Evolutionary conservation across 140 eudicot genomes (phyloP), one percentile per base, ranked within the genome.

Genomic region (Cichorium intybus): DNA sequence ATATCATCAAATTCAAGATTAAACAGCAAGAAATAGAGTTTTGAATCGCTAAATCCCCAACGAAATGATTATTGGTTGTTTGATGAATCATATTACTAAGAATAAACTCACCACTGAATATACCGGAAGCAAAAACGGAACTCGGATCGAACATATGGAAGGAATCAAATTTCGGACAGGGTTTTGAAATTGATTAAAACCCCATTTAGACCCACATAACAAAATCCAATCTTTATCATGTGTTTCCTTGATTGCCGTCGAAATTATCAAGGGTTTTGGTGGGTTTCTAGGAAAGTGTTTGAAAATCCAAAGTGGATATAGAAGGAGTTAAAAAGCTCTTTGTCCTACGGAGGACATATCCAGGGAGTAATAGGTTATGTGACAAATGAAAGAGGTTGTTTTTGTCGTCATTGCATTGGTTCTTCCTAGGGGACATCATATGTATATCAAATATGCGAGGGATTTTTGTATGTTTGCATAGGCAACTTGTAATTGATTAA

Each of bases 371-470:
- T 43, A 50, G 52, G 51, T 50, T 70, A 60, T 39, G 77, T 60
- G 85, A 66, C 69, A 75, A 81, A 50, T 72, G 77, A 74, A 69
- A 69, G 68, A 47, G 76, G 27, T 75, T 54, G 78, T n/a, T 63
- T 76, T 81, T 87, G 85, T 81, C 85, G 35, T 45, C 75, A 75
- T 66, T 53, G 66, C 26, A 43, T 68, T 73, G 64, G 79, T 79
- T 68, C 61, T 75, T 76, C 75, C 49, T 78, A 37, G 82, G 81
- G 66, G 69, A 68, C 72, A 64, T 69, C 76, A 77, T 22, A 65
- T 54, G 71, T 68, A 71, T 75, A 66, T 48, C 60, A 77, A 54
- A 75, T 81, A 47, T 21, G 35, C n/a, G 58, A 62, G 18, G 49
- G 12, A 14, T 43, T 27, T 37, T 54, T 4, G 10, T 41, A 16